Percentiles rank a stretch among this genome's conserved stretches.
Evolutionary conservation across 768 basidiomycete genomes (phyloP).

Genomic region (Inosperma sp.): DNA sequence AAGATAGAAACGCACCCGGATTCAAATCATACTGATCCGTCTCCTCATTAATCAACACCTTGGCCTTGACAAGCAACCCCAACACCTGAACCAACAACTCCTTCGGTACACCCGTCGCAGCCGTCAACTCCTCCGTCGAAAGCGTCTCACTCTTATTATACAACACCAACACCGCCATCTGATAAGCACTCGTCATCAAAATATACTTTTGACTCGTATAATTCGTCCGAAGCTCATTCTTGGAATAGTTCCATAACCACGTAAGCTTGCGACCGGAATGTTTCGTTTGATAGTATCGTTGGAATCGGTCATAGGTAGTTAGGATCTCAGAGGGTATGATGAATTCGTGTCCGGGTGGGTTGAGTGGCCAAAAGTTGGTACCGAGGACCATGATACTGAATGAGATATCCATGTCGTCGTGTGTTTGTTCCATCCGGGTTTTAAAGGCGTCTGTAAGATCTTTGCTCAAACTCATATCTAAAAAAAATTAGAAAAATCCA

Average conservation of each 20-base stretch:
- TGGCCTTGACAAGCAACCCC: conserved; percentile 74
- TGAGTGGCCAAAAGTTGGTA: conserved; percentile 94
- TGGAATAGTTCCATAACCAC: conserved; percentile 98
- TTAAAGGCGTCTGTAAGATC: conserved; percentile 95
- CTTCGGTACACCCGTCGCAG: conserved; percentile 77
- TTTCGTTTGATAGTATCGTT: conserved; percentile 88
- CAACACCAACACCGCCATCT: conserved; percentile 90
- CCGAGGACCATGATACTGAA: conserved; percentile 93
- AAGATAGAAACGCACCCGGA: conserved; percentile 40
- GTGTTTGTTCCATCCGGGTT: conserved; percentile 83
- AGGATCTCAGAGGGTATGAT: conserved; percentile 84
- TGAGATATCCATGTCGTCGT: conserved; percentile 83
- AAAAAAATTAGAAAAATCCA: conserved; percentile 3
- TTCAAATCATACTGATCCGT: conserved; percentile 89
- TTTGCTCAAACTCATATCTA: conserved; percentile 93
- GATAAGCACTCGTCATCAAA: conserved; percentile 90
- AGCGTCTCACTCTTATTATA: conserved; percentile 91
- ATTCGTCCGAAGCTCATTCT: conserved; percentile 92
- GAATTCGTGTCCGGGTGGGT: conserved; percentile 79
- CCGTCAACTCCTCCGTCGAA: conserved; percentile 69
- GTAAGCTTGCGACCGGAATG: conserved; percentile 93
- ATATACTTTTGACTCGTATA: conserved; percentile 95
- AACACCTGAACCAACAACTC: conserved; percentile 71
- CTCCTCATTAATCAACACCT: conserved; percentile 85
- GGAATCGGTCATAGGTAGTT: conserved; percentile 86